Base-by-base conservation (phyloP, 441 rosid species). In the Populus hybrid region DNA sequence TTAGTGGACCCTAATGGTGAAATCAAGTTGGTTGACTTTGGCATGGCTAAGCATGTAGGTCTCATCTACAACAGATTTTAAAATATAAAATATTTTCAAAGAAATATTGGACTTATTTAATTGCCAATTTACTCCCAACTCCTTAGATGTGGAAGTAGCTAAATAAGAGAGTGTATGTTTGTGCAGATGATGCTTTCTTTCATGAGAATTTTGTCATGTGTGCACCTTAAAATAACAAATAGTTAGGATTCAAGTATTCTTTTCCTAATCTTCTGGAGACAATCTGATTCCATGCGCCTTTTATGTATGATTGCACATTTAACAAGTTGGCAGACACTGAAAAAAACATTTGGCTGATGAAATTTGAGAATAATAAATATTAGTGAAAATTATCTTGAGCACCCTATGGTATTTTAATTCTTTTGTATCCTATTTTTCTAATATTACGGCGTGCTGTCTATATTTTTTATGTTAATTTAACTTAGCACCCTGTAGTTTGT, bases 21-120 rank as follows among this genome's bases (percentile, higher is more conserved):
- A 84, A 89, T 95, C 89, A 95, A 95, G 90, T 80, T 95, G 85
- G 97, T 86, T 2, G 99, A 95, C 84, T 95, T 95, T 80, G 99
- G 99, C 88, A 95, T 95, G 98, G 97, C 99, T 76, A 95, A 91
- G 82, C 99, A 93, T 87, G 99, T 95, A 92, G 63, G 86, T 50
- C 68, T 75, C 73, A 76, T 80, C 34, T 82, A 1, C 34, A 68
- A 36, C 36, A 3, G 14, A 18, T 26, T 28, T 74, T 67, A 30
- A 30, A 23, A 42, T 74, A 42, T 14, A 35, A 40, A 65, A 69
- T 50, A 70, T 36, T 72, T 72, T 46, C 76, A 50, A 64, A 64
- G 20, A 10, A 32, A 38, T 69, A 38, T 24, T 3, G 14, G 16
- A 7, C 24, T 68, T 54, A 23, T 24, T 4, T 38, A 54, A 24